Conservation (phyloP, 176 grass and related monocot genomes). For the Triticum urartu region DNA sequence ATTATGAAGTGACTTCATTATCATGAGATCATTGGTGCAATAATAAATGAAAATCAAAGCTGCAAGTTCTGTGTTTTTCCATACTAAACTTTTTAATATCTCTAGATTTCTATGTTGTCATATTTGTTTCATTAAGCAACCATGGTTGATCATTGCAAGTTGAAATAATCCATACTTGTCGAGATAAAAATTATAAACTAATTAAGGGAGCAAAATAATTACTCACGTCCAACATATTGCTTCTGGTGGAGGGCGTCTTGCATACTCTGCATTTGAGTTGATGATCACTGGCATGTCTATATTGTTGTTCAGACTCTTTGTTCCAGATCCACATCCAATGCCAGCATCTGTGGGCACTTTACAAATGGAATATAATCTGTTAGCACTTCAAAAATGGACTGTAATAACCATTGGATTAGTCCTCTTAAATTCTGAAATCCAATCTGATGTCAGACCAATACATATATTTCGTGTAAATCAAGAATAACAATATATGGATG, state of each 20-base stretch:
- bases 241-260: slow-evolving; percentile 17
- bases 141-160: neutral
- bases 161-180: neutral
- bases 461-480: neutral
- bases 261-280: slow-evolving; percentile 18
- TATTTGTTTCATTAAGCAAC: slow-evolving; percentile 10
- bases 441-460: neutral
- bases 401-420: neutral
- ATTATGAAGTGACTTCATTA: neutral
- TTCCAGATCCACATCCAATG: neutral
- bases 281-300: neutral
- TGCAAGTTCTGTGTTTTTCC: no score
- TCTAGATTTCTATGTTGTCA: neutral
- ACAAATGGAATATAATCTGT: neutral
- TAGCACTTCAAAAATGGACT: neutral
- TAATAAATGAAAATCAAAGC: neutral
- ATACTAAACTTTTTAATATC: no score
- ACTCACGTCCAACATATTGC: slow-evolving; percentile 16
- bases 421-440: neutral
- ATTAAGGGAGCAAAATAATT: neutral
- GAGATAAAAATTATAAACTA: neutral
- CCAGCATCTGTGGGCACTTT: neutral
- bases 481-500: neutral
- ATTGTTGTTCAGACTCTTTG: neutral
- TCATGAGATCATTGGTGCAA: neutral